phyloP scores from a whole-genome alignment of 495 filamentous ascomycete species.

The Tuber melanosporum region DNA sequence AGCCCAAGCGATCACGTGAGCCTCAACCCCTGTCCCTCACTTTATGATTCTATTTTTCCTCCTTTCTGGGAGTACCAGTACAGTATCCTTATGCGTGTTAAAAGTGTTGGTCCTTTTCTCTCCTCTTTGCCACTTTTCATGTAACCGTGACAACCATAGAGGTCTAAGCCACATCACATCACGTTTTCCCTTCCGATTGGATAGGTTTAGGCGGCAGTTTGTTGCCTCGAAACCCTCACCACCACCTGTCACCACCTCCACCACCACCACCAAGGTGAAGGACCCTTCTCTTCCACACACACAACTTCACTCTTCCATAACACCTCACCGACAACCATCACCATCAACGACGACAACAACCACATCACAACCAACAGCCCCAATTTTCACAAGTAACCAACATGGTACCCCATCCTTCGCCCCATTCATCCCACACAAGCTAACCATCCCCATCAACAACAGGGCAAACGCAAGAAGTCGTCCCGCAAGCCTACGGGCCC shows the following conservation, averaged over 20 bases:
- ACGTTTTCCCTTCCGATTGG: conserved; percentile 3
- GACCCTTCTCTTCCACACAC: background rate
- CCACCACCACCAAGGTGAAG: background rate
- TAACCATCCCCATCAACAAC: conserved; percentile 8
- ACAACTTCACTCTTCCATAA: background rate
- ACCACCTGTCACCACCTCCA: too few species aligned
- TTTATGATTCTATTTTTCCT: background rate
- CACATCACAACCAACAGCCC: background rate
- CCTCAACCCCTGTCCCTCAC: background rate
- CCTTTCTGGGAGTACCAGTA: background rate
- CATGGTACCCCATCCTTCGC: background rate
- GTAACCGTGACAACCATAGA: background rate
- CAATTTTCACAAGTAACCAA: background rate
- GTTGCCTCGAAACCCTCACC: background rate
- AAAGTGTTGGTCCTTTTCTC: background rate
- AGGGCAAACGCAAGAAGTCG: conserved; percentile 96
- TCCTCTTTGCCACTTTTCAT: background rate
- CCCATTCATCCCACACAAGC: background rate
- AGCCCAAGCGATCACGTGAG: background rate
- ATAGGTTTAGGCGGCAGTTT: background rate
- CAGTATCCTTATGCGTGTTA: background rate
- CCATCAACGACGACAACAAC: background rate
- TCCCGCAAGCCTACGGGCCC: conserved; percentile 73
- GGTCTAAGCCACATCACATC: conserved; percentile 30
- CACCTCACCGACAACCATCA: background rate